phyloP scores from a whole-genome alignment of 805 yeast genomes.

The Pichia insulana region DNA sequence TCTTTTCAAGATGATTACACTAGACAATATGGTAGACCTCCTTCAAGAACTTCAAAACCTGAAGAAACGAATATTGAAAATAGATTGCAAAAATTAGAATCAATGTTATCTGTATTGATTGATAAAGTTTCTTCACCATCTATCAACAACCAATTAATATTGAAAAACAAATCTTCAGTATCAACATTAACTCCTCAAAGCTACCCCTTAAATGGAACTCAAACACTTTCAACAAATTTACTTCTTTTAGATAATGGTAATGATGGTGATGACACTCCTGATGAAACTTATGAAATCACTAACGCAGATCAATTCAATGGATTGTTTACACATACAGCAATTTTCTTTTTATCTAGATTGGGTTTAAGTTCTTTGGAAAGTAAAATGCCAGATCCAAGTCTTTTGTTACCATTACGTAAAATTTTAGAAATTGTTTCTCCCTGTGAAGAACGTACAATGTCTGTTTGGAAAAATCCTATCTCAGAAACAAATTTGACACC shows the following conservation, averaged over 20 bases:
- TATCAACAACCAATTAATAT: not conserved
- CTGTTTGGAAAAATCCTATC: conserved; percentile 30
- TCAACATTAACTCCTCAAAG: not conserved
- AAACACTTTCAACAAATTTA: not conserved
- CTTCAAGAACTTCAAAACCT: not conserved
- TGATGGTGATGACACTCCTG: not conserved
- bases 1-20: not conserved
- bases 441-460: conserved; percentile 15
- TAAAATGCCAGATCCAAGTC: conserved; percentile 12
- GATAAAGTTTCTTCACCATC: conserved; percentile 10
- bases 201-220: not conserved
- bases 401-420: conserved; percentile 19
- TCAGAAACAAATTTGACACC: conserved; percentile 20
- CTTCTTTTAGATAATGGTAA: not conserved
- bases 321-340: conserved; percentile 21
- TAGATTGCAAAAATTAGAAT: conserved; percentile 28
- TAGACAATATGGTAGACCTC: too few relatives aligned
- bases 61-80: conserved; percentile 15
- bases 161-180: not conserved
- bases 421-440: conserved; percentile 16
- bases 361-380: conserved; percentile 35
- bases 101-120: conserved; percentile 22
- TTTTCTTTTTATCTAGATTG: conserved; percentile 32
- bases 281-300: not conserved
- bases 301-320: conserved; percentile 3